Conservation (phyloP, 176 grass and related monocot genomes). For the Musa beccarii region DNA sequence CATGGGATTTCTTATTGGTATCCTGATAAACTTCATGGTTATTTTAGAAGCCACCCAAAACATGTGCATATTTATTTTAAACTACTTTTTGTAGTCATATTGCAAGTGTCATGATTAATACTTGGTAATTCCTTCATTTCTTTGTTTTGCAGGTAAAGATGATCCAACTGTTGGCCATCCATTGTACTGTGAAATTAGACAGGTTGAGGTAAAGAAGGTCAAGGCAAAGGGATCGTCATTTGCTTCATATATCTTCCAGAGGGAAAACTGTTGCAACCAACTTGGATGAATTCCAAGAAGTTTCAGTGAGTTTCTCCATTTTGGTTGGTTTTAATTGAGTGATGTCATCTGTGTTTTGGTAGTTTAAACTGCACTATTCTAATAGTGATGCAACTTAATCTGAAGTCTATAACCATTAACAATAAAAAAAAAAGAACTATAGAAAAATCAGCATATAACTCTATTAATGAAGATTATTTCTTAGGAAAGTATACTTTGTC, state of each 20-base stretch:
- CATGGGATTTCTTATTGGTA: conserved; percentile 58
- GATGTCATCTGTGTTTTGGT: no score
- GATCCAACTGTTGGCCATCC: conserved; percentile 76
- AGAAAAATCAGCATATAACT: background rate
- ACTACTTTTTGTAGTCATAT: background rate
- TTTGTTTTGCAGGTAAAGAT: conserved; percentile 58
- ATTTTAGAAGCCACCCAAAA: background rate
- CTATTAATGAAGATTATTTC: background rate
- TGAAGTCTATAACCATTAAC: background rate
- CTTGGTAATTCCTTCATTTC: conserved; percentile 1
- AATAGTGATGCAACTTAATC: background rate
- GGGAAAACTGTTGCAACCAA: conserved; percentile 84
- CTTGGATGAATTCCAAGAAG: conserved; percentile 71
- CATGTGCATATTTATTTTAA: background rate
- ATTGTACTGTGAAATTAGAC: conserved; percentile 81
- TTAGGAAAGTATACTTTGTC: background rate
- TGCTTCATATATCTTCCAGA: conserved; percentile 43
- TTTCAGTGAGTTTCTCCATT: conserved; percentile 59
- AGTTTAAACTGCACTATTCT: background rate
- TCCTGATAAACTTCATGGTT: background rate
- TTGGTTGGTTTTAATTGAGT: background rate
- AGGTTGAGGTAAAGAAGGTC: conserved; percentile 50
- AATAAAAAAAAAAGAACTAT: background rate
- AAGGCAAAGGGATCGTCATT: conserved; percentile 41
- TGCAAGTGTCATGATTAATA: background rate